A percentile compares a stretch with the other conserved stretches of the same genome.
phyloP scores from a whole-genome alignment of 352 stramenopile genomes.

The Pythium oligandrum region DNA sequence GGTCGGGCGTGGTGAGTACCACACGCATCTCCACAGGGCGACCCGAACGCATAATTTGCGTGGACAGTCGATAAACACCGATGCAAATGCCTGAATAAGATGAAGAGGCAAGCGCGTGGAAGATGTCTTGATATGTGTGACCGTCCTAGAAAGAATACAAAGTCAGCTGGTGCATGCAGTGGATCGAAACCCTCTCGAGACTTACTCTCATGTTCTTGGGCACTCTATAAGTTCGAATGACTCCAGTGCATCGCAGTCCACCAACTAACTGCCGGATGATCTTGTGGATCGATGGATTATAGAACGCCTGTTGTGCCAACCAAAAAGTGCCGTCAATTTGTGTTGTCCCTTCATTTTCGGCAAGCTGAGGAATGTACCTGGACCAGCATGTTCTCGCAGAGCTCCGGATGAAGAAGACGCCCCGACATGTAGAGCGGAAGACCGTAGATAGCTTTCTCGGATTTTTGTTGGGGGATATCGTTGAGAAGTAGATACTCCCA shows the following conservation, averaged over 20 bases:
- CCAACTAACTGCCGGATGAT: slow-evolving; percentile 79
- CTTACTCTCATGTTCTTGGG: slow-evolving; percentile 11
- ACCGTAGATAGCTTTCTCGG: slow-evolving; percentile 72
- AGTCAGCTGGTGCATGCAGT: too few relatives aligned
- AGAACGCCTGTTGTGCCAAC: slow-evolving; percentile 48
- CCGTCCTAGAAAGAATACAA: slow-evolving; percentile 10
- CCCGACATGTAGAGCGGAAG: slow-evolving; percentile 84
- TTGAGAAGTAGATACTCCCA: slow-evolving; percentile 72
- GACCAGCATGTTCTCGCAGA: slow-evolving; percentile 85
- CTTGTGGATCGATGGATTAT: slow-evolving; percentile 83
- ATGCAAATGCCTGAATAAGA: slow-evolving; percentile 64
- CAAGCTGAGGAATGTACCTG: slow-evolving; percentile 27
- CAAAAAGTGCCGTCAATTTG: neutral
- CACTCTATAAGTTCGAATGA: slow-evolving; percentile 60
- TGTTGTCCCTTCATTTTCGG: neutral
- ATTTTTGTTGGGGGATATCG: slow-evolving; percentile 51
- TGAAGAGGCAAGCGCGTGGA: slow-evolving; percentile 52
- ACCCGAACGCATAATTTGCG: slow-evolving; percentile 33
- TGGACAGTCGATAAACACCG: slow-evolving; percentile 67
- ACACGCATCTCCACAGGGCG: slow-evolving; percentile 60
- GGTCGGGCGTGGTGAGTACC: slow-evolving; percentile 66
- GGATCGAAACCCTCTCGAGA: too few relatives aligned
- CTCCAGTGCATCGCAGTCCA: slow-evolving; percentile 63
- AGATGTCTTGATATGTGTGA: slow-evolving; percentile 58
- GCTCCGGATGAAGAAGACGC: slow-evolving; percentile 67